A percentile compares a stretch with the other conserved stretches of the same genome.
Evolutionary conservation across 1,284 basidiomycete species (phyloP).

Genomic region (Lentinula novae-zelandiae): DNA sequence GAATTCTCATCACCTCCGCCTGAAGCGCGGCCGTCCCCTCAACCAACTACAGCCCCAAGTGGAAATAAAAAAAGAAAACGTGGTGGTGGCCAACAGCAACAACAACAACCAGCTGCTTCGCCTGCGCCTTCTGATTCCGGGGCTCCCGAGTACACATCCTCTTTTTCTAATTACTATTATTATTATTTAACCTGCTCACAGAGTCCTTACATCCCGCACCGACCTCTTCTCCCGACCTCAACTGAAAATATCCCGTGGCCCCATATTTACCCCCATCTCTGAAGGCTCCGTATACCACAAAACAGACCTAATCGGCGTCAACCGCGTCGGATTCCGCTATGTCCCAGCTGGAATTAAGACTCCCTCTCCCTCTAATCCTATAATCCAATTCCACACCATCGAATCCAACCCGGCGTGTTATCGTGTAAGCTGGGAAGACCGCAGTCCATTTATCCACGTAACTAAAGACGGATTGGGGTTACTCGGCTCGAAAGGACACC

Average conservation of each 20-base stretch:
- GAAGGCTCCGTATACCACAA: slow-evolving; percentile 56
- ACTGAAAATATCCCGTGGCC: slow-evolving; percentile 68
- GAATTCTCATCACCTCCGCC: slow-evolving; percentile 26
- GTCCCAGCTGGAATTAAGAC: slow-evolving; percentile 72
- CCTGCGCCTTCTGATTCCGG: slow-evolving; percentile 43
- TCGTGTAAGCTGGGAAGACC: slow-evolving; percentile 85
- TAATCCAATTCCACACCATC: slow-evolving; percentile 70
- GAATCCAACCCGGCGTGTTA: slow-evolving; percentile 66
- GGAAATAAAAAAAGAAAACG: slow-evolving; percentile 39
- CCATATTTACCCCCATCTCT: slow-evolving; percentile 53
- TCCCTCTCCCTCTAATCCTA: slow-evolving; percentile 32
- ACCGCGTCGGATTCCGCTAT: slow-evolving; percentile 78
- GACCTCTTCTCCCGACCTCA: slow-evolving; percentile 65
- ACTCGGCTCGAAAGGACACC: slow-evolving; percentile 84
- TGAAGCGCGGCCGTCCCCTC: slow-evolving; percentile 15
- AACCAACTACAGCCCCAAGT: neutral
- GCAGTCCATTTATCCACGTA: slow-evolving; percentile 76
- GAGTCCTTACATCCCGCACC: slow-evolving; percentile 56
- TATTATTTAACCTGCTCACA: slow-evolving; percentile 25
- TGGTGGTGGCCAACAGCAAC: slow-evolving; percentile 23
- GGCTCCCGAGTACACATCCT: slow-evolving; percentile 32
- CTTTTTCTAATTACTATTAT: slow-evolving; percentile 1
- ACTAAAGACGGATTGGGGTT: slow-evolving; percentile 79
- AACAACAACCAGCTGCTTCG: slow-evolving; percentile 29
- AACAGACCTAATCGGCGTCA: slow-evolving; percentile 69